Base-by-base conservation (phyloP, 371 early-diverging fungal species). In the Blastocladiella emersonii region DNA sequence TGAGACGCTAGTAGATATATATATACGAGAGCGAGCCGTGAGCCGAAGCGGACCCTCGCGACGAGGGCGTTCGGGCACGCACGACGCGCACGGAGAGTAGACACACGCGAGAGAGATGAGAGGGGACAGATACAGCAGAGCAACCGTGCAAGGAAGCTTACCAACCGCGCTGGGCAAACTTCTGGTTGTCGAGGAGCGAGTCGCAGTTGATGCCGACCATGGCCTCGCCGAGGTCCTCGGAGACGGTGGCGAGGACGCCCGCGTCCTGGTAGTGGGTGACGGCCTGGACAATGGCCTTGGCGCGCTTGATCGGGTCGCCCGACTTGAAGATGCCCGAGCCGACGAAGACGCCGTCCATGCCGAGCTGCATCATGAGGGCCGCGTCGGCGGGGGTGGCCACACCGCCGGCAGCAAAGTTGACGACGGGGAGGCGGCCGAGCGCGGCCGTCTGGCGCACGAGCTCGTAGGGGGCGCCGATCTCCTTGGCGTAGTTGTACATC, bases 351-450 rank as follows among this genome's bases (percentile, higher is more conserved):
- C 98, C 98, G 76, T 97, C 98, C 77, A 93, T 90, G 66, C 98
- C 98, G 66, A 95, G 81, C 77, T 91, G 92, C 91, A 93, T 90
- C 90, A 95, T 92, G 66, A 93, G 73, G 39, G 95, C 98, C 64
- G 93, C 94, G 79, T 97, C 98, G 25, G 94, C 93, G 95, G 98
- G 63, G 61, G 94, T 94, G 43, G 94, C 91, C 68, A 97, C 82
- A 73, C 94, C 98, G 70, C 95, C 97, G 63, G 95, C 95, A 68
- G 95, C 94, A 79, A 97, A 97, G 84, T 92, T 95, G 69, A 95
- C 95, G 55, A 97, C 95, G 51, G 98, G 95, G 51, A 97, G 78
- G 67, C 95, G 87, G 56, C 93, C 94, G 60, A 93, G 79, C 64
- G 79, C 75, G 64, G 86, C 92, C 59, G 90, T 89, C 73, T 93